These are phyloP conservation scores for Pseudogymnoascus sp. DNA, from an alignment of 2,329 filamentous ascomycete genomes.

Conservation along the genomic window DNA sequence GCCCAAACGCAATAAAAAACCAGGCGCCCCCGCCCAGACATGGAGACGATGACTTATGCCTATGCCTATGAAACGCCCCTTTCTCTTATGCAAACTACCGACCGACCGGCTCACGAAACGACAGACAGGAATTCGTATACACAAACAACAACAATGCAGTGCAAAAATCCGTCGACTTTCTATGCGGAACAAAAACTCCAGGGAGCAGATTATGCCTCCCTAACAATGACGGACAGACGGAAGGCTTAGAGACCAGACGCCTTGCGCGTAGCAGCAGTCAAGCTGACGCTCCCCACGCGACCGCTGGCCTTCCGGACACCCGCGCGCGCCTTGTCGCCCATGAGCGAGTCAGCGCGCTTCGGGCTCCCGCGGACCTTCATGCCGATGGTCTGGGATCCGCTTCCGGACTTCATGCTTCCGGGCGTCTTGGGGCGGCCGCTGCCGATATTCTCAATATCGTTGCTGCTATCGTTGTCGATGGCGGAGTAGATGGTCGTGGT, in stretches of 20 bases:
- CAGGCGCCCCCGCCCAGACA: background rate
- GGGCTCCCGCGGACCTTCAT: slow-evolving; percentile 59
- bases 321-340: slow-evolving; percentile 44
- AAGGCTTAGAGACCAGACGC: slow-evolving; percentile 26
- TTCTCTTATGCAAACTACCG: background rate
- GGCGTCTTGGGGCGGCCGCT: slow-evolving; percentile 47
- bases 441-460: slow-evolving; percentile 67
- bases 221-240: background rate
- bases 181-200: slow-evolving; percentile 16
- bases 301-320: slow-evolving; percentile 61
- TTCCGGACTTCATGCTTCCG: slow-evolving; percentile 45
- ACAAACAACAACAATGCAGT: background rate
- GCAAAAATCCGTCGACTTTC: background rate
- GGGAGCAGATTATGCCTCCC: slow-evolving; percentile 2
- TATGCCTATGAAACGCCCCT: slow-evolving; percentile 5
- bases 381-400: slow-evolving; percentile 41
- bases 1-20: slow-evolving; percentile 2
- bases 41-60: background rate
- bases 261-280: slow-evolving; percentile 23
- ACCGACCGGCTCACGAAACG: background rate
- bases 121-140: background rate
- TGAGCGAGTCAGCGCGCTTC: slow-evolving; percentile 42
- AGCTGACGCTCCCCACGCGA: slow-evolving; percentile 52
- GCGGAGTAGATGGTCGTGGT: slow-evolving; percentile 61
- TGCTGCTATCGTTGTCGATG: slow-evolving; percentile 61